Conservation (phyloP, 169 alveolate species). For the Plasmodium gallinaceum region DNA sequence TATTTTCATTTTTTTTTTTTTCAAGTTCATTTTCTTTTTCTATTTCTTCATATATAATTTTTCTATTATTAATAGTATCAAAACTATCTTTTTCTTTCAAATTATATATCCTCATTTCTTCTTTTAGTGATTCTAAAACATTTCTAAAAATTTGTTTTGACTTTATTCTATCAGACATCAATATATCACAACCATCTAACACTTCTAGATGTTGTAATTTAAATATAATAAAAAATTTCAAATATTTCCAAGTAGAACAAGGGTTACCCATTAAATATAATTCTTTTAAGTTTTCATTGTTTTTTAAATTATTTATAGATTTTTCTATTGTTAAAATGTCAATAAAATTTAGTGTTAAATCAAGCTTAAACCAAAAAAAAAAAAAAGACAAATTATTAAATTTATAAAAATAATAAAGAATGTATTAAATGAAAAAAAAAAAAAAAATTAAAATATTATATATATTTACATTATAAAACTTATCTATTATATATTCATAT, state of each 20-base stretch:
- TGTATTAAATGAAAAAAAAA: too few species aligned
- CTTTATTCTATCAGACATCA: conserved; percentile 86
- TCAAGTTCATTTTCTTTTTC: conserved; percentile 52
- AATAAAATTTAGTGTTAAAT: conserved; percentile 92
- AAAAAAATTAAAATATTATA: background rate
- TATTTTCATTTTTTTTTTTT: conserved; percentile 49
- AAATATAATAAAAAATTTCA: conserved; percentile 84
- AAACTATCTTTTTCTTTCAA: conserved; percentile 40
- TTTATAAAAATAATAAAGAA: too few species aligned
- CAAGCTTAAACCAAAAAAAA: conserved; percentile 80
- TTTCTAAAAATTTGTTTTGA: conserved; percentile 84
- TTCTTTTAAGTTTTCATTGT: conserved; percentile 83
- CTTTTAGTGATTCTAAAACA: conserved; percentile 78
- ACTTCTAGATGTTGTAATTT: conserved; percentile 83
- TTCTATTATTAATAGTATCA: conserved; percentile 80
- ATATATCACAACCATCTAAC: conserved; percentile 90
- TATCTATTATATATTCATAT: background rate
- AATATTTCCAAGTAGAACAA: conserved; percentile 88
- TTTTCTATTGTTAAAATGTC: conserved; percentile 86
- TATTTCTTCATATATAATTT: conserved; percentile 79
- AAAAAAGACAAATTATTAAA: too few species aligned
- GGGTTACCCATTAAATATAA: conserved; percentile 92
- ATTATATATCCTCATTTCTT: conserved; percentile 26
- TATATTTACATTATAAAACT: background rate
- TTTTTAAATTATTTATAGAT: conserved; percentile 83